Percentiles rank a stretch among this genome's conserved stretches.
phyloP scores from a whole-genome alignment of 2,329 filamentous ascomycete genomes.

The Xylaria sp. region DNA sequence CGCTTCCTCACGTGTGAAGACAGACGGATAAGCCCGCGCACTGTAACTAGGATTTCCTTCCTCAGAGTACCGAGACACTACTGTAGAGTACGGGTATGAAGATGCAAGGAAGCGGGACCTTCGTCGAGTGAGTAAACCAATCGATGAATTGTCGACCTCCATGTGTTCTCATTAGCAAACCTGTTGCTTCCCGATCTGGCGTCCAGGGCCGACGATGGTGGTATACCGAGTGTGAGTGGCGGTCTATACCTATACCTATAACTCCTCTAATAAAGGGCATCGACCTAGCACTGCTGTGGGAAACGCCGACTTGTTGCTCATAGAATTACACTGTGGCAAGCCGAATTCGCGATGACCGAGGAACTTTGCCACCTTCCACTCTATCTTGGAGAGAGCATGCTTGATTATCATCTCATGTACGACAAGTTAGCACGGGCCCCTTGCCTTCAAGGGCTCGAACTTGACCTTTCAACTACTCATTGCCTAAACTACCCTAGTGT shows the following conservation, averaged over 20 bases:
- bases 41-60: constrained; percentile 19
- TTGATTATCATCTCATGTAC: neutral
- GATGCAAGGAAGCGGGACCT: constrained; percentile 18
- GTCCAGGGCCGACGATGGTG: constrained; percentile 29
- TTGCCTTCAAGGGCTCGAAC: neutral
- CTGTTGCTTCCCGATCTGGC: constrained; percentile 25
- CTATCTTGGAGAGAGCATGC: neutral
- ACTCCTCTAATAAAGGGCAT: constrained; percentile 13
- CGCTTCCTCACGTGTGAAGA: constrained; percentile 24
- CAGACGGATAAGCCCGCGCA: constrained; percentile 25
- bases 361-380: constrained; percentile 8
- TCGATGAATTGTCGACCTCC: constrained; percentile 5
- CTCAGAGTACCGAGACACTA: too few relatives aligned
- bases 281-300: neutral
- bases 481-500: neutral
- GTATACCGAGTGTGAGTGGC: constrained; percentile 10
- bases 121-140: constrained; percentile 17
- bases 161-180: constrained; percentile 1
- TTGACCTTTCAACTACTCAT: neutral
- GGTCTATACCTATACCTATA: constrained; percentile 17
- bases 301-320: constrained; percentile 3
- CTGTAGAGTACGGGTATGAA: neutral
- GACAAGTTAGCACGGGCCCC: neutral
- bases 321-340: constrained; percentile 1
- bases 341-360: constrained; percentile 3